Evolutionary conservation across 352 stramenopile genomes (phyloP), one percentile per base, ranked within the genome.

Genomic region (Globisporangium camurandrum): DNA sequence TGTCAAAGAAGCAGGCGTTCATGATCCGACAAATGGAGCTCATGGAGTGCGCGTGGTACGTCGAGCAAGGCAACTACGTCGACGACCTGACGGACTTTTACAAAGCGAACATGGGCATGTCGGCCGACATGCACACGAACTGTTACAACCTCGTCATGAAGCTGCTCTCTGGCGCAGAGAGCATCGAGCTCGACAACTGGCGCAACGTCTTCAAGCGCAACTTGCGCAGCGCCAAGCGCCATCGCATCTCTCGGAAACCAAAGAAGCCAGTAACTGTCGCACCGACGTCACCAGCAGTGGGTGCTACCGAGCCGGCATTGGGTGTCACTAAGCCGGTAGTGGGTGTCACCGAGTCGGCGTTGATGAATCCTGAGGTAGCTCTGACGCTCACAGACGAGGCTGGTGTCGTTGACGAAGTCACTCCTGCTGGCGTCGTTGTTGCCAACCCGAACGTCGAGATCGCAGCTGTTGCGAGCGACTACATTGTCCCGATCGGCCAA

Each of bases 41-140:
- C 24, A 71, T 71, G 55, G 58, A 71, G 38, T 77, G 67, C 34
- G 43, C 60, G 22, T 71, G 62, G 54, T 62, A 71, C 44, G 49
- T 69, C 20, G 47, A 66, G 19, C 23, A 44, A 26, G 37, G 61
- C 14, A 41, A 56, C 34, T 50, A 36, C 12, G 56, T 73, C 8
- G 59, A 63, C 45, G 61, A 71, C 26, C 49, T 66, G 6, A 56
- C 57, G 11, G 30, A 56, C 10, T 40, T 59, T 27, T 69, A 69
- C 56, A 42, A 53, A 4, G 19, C 4, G 10, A 71, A 62, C 26
- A 64, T 73, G 33, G 26, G 47, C 14, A 49, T 71, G 1, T 24
- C 53, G 3, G 1, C 27, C 0, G 42, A 43, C 1, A 19, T 22
- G 16, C 54, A 61, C 43, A 62, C 59, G 1, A 50, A 34, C 9